Evolutionary conservation across 805 yeast species (phyloP).

Genomic region (Kluyveromyces aestuarii): DNA sequence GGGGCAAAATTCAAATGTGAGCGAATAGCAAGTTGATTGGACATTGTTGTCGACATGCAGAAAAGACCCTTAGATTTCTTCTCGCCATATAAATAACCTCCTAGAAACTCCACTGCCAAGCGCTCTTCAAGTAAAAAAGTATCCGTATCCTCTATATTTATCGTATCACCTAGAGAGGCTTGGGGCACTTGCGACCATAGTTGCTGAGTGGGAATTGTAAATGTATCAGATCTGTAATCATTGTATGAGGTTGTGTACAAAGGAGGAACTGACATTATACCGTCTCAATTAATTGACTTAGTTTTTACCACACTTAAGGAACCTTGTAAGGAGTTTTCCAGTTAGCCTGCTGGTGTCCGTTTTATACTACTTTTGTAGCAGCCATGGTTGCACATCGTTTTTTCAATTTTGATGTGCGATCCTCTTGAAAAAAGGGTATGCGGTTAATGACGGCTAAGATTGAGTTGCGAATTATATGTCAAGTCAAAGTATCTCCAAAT

Average conservation of each 20-base stretch:
- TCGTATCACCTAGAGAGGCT: constrained; percentile 67
- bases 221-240: constrained; percentile 63
- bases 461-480: not conserved
- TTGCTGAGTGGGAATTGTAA: constrained; percentile 63
- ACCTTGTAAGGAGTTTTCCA: no score
- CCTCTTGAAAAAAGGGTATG: not conserved
- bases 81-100: constrained; percentile 1
- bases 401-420: not conserved
- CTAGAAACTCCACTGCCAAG: constrained; percentile 42
- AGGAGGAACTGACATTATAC: constrained; percentile 4
- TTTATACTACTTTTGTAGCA: not conserved
- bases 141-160: constrained; percentile 60
- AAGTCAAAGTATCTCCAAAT: not conserved
- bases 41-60: constrained; percentile 73
- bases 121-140: constrained; percentile 48
- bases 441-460: not conserved
- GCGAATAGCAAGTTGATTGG: constrained; percentile 71
- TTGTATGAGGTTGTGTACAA: constrained; percentile 20
- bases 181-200: constrained; percentile 46
- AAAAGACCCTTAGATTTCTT: constrained; percentile 66
- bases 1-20: constrained; percentile 55
- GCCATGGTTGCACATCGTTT: not conserved
- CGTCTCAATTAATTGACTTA: no score
- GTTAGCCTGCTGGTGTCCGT: not conserved
- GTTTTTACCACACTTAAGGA: no score